Percentiles rank a stretch among this genome's conserved stretches.
Evolutionary conservation across 2,329 filamentous ascomycete species (phyloP).

Genomic region (Bipolaris bicolor): DNA sequence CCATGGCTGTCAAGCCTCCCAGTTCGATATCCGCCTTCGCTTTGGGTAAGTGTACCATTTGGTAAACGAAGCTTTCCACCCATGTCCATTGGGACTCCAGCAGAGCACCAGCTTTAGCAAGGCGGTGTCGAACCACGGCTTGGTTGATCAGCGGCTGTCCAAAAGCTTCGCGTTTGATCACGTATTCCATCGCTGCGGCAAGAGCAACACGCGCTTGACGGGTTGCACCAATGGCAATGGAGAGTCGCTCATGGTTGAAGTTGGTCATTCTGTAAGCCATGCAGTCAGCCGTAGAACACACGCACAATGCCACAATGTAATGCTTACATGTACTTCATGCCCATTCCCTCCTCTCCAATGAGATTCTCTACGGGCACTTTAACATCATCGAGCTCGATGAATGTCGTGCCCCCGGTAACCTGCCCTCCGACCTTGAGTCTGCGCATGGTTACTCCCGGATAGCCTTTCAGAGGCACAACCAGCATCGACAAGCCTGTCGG

Average conservation of each 20-base stretch:
- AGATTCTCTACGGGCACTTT: slow-evolving; percentile 73
- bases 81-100: slow-evolving; percentile 74
- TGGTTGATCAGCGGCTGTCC: slow-evolving; percentile 74
- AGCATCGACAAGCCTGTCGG: slow-evolving; percentile 69
- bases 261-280: slow-evolving; percentile 64
- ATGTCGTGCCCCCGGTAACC: slow-evolving; percentile 71
- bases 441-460: slow-evolving; percentile 71
- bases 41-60: slow-evolving; percentile 67
- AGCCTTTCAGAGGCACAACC: slow-evolving; percentile 71
- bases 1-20: slow-evolving; percentile 73
- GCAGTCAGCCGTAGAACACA: not conserved
- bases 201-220: slow-evolving; percentile 68
- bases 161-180: slow-evolving; percentile 70
- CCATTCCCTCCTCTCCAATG: slow-evolving; percentile 71
- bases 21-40: slow-evolving; percentile 67
- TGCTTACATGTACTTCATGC: slow-evolving; percentile 69
- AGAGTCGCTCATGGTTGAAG: slow-evolving; percentile 78
- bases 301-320: not conserved
- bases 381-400: slow-evolving; percentile 77
- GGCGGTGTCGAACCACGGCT: slow-evolving; percentile 73
- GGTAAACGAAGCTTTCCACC: slow-evolving; percentile 73
- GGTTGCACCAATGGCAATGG: slow-evolving; percentile 68
- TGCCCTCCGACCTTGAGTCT: slow-evolving; percentile 71
- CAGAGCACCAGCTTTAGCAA: slow-evolving; percentile 71
- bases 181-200: slow-evolving; percentile 65